phyloP scores from a whole-genome alignment of 2,329 filamentous ascomycete species.

The Phialophora macrospora region DNA sequence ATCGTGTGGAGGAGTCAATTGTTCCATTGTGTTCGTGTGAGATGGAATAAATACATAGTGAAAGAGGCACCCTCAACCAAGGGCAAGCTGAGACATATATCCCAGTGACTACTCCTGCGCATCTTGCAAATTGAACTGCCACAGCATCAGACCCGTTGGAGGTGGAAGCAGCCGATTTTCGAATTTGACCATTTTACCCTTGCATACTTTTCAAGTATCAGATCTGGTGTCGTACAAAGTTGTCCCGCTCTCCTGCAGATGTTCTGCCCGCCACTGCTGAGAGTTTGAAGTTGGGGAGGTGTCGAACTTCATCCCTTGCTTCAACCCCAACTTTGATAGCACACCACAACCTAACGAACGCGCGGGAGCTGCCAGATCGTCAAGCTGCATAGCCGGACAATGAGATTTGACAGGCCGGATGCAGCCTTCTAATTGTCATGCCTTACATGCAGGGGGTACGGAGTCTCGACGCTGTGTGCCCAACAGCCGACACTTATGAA shows the following conservation, averaged over 20 bases:
- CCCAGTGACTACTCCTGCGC: conserved; percentile 10
- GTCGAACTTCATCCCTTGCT: conserved; percentile 29
- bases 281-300: neutral
- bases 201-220: conserved; percentile 22
- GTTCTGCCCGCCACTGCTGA: conserved; percentile 23
- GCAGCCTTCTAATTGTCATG: conserved; percentile 34
- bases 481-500: conserved; percentile 22
- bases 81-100: conserved; percentile 30
- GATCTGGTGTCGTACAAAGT: conserved; percentile 18
- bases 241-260: conserved; percentile 4
- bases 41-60: conserved; percentile 16
- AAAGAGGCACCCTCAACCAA: neutral
- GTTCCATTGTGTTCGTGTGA: conserved; percentile 20
- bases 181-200: conserved; percentile 22
- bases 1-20: conserved; percentile 1
- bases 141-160: conserved; percentile 15
- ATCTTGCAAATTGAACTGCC: conserved; percentile 31
- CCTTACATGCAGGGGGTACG: conserved; percentile 26
- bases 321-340: conserved; percentile 8
- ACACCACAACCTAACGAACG: neutral
- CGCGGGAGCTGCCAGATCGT: neutral
- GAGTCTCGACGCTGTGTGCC: conserved; percentile 19
- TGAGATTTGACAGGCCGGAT: conserved; percentile 20
- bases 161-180: conserved; percentile 17
- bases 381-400: conserved; percentile 6